Percentiles rank a stretch among this genome's conserved stretches.
phyloP scores from a whole-genome alignment of 345 rosid genomes.

The Alliaria petiolata region DNA sequence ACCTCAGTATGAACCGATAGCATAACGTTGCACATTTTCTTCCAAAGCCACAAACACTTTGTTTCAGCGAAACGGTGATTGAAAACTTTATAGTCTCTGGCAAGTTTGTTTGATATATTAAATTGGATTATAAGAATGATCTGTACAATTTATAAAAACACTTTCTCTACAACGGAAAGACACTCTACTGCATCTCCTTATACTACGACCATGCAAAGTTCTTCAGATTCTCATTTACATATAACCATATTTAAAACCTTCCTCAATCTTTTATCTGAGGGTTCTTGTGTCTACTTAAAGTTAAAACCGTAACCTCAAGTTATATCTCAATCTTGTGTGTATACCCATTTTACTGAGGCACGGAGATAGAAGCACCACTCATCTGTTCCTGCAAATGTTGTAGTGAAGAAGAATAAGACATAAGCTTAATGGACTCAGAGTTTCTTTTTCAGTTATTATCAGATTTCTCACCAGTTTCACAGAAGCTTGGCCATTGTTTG shows the following conservation, averaged over 20 bases:
- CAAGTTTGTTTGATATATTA: neutral
- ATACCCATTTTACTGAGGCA: slow-evolving; percentile 14
- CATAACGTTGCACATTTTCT: too few species aligned
- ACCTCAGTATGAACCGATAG: too few species aligned
- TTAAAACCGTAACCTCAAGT: slow-evolving; percentile 6
- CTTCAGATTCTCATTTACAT: neutral
- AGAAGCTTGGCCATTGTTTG: slow-evolving; percentile 34
- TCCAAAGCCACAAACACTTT: too few species aligned
- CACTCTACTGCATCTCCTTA: slow-evolving; percentile 4
- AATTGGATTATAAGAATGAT: neutral
- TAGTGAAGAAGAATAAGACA: neutral
- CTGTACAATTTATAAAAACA: slow-evolving; percentile 11
- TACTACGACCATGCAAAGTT: slow-evolving; percentile 9
- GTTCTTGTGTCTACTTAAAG: neutral
- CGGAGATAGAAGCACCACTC: slow-evolving; percentile 23
- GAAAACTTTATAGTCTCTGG: too few species aligned
- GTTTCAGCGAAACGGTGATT: too few species aligned
- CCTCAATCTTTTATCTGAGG: neutral
- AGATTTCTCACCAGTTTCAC: slow-evolving; percentile 36
- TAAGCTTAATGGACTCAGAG: neutral
- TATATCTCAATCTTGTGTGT: neutral
- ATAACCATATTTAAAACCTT: neutral
- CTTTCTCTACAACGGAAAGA: slow-evolving; percentile 16
- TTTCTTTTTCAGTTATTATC: neutral
- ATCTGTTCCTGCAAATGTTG: slow-evolving; percentile 21